Percentiles rank a stretch among this genome's conserved stretches.
Evolutionary conservation across 2,329 filamentous ascomycete species (phyloP).

Genomic region (Penicillium freii): DNA sequence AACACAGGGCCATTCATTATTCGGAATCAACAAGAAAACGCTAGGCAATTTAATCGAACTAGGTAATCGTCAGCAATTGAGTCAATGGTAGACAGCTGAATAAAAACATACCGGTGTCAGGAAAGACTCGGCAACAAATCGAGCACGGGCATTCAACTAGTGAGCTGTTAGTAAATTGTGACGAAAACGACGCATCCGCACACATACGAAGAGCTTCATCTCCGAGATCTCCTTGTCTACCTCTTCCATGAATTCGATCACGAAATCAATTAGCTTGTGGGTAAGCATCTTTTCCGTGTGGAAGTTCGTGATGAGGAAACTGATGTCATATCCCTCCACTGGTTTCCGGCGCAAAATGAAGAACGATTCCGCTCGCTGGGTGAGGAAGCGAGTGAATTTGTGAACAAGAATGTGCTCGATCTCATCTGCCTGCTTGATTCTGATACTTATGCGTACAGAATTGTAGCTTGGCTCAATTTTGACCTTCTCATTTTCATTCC

Average conservation of each 20-base stretch:
- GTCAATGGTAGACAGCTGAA: not conserved
- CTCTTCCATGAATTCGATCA: slow-evolving; percentile 99
- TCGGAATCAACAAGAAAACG: slow-evolving; percentile 21
- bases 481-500: slow-evolving; percentile 96
- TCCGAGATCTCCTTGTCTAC: slow-evolving; percentile 99
- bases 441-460: slow-evolving; percentile 94
- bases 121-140: slow-evolving; percentile 98
- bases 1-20: slow-evolving; percentile 22
- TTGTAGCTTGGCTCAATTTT: slow-evolving; percentile 96
- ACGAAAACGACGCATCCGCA: not conserved
- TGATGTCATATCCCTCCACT: slow-evolving; percentile 97
- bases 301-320: slow-evolving; percentile 97
- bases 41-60: slow-evolving; percentile 34
- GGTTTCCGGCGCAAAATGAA: slow-evolving; percentile 95
- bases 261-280: slow-evolving; percentile 98
- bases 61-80: slow-evolving; percentile 7
- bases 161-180: not conserved
- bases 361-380: slow-evolving; percentile 92
- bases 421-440: slow-evolving; percentile 99
- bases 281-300: slow-evolving; percentile 99
- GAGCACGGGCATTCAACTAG: slow-evolving; percentile 90
- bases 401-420: slow-evolving; percentile 88
- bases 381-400: slow-evolving; percentile 97
- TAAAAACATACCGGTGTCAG: slow-evolving; percentile 71
- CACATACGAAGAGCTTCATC: slow-evolving; percentile 96